Conservation (phyloP, 1,284 basidiomycete genomes). For the Cutaneotrichosporon sp. region DNA sequence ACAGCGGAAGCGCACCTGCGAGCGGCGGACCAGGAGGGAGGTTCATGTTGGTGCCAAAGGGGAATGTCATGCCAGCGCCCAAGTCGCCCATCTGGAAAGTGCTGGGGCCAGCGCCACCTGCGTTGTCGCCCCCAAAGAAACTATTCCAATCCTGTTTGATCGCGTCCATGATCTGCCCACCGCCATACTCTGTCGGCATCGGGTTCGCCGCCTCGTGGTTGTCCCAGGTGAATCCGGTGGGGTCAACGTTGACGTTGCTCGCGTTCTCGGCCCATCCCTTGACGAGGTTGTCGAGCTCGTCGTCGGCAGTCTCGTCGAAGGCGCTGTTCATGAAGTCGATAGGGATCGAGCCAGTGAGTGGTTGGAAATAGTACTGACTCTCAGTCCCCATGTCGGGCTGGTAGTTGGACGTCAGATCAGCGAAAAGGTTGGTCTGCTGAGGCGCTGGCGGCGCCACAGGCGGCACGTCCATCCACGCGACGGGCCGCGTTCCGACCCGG, state of each 20-base stretch:
- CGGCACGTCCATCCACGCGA: not conserved
- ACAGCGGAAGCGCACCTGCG: not conserved
- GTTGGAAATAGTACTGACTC: constrained; percentile 9
- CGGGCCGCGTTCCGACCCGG: not conserved
- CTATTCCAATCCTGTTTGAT: constrained; percentile 9
- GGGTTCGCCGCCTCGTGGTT: not conserved
- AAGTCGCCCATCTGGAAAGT: not conserved
- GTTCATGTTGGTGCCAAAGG: not conserved
- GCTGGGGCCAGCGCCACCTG: not conserved
- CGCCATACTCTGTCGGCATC: not conserved
- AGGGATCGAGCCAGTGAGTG: constrained; percentile 1
- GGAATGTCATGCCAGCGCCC: not conserved
- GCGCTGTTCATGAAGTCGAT: constrained; percentile 2
- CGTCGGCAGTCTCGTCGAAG: not conserved
- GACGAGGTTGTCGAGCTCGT: constrained; percentile 11
- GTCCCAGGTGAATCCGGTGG: not conserved
- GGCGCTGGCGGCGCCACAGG: constrained; percentile 1
- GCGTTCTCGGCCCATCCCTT: constrained; percentile 5
- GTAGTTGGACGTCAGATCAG: not conserved
- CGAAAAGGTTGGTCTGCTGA: not conserved
- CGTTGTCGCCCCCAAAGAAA: not conserved
- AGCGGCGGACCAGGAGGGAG: not conserved
- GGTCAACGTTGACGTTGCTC: not conserved
- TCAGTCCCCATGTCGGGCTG: not conserved
- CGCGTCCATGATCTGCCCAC: constrained; percentile 3